These are phyloP conservation scores for Stenocarpella maydis DNA, from an alignment of 2,329 filamentous ascomycete genomes.

Conservation along the genomic window DNA sequence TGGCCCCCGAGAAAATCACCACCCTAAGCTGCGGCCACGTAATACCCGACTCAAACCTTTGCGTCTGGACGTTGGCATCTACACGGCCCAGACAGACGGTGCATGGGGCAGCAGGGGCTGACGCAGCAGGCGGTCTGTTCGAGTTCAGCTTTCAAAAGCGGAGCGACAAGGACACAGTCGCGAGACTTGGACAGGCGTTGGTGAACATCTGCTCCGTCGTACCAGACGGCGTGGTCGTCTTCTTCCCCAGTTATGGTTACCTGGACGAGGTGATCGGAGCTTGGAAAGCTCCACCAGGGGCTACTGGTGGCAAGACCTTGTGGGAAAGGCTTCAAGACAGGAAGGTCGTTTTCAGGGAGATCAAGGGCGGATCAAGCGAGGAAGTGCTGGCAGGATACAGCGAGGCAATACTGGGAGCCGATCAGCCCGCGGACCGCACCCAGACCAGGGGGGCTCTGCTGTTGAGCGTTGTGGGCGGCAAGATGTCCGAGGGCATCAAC, in stretches of 20 bases:
- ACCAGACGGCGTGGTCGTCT: constrained; percentile 89
- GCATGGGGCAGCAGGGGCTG: constrained; percentile 43
- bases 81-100: constrained; percentile 44
- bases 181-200: constrained; percentile 77
- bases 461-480: constrained; percentile 90
- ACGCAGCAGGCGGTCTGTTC: constrained; percentile 55
- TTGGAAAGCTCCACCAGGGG: constrained; percentile 58
- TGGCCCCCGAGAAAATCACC: constrained; percentile 69
- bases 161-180: constrained; percentile 72
- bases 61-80: constrained; percentile 74
- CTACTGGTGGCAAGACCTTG: constrained; percentile 49
- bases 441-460: constrained; percentile 74
- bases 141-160: constrained; percentile 90
- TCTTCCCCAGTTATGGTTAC: constrained; percentile 96
- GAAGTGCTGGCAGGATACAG: constrained; percentile 78
- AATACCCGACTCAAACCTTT: constrained; percentile 82
- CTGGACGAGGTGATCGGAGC: constrained; percentile 74
- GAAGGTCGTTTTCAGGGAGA: constrained; percentile 71
- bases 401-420: constrained; percentile 65
- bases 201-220: constrained; percentile 76
- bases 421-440: constrained; percentile 38
- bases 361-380: constrained; percentile 66
- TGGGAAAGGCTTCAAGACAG: constrained; percentile 66
- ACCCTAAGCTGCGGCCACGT: constrained; percentile 95
- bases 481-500: constrained; percentile 97